Evolutionary conservation across 768 basidiomycete genomes (phyloP).

Genomic region (Tephrocybe sp.): DNA sequence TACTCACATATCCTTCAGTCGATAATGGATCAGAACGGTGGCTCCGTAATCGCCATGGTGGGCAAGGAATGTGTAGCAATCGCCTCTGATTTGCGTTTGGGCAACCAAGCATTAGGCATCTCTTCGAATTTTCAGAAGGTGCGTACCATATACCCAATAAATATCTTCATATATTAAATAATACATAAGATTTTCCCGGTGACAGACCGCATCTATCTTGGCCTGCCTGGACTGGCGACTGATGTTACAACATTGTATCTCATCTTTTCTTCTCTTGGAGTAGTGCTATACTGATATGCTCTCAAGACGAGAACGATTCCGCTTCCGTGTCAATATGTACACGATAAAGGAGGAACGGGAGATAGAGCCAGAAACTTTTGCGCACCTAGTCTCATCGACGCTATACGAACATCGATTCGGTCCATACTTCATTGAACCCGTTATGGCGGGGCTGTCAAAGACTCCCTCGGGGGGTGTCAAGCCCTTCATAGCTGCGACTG

Average conservation of each 20-base stretch:
- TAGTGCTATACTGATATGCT: conserved; percentile 5
- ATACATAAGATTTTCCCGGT: conserved; percentile 82
- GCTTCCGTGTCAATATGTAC: conserved; percentile 98
- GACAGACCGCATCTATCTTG: conserved; percentile 88
- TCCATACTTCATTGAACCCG: conserved; percentile 95
- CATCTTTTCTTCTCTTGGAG: conserved; percentile 5
- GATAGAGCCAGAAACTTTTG: conserved; percentile 94
- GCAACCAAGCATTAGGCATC: conserved; percentile 82
- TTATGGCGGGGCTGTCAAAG: conserved; percentile 87
- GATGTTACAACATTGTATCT: conserved; percentile 87
- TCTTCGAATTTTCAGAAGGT: conserved; percentile 96
- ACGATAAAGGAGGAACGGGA: conserved; percentile 98
- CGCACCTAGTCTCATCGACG: conserved; percentile 92
- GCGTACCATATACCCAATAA: conserved; percentile 10
- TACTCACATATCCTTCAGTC: conserved; percentile 48
- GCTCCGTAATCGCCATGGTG: conserved; percentile 98
- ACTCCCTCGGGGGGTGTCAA: conserved; percentile 67
- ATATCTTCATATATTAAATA: conserved; percentile 8
- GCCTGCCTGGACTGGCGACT: conserved; percentile 88
- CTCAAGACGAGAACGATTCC: conserved; percentile 82
- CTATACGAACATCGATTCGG: conserved; percentile 95
- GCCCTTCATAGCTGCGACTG: conserved; percentile 94
- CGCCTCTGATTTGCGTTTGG: conserved; percentile 90
- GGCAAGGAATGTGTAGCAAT: conserved; percentile 99
- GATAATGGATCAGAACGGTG: conserved; percentile 92